These are phyloP conservation scores for Fusarium torulosum DNA, from an alignment of 2,329 filamentous ascomycete species.

Conservation along the genomic window DNA sequence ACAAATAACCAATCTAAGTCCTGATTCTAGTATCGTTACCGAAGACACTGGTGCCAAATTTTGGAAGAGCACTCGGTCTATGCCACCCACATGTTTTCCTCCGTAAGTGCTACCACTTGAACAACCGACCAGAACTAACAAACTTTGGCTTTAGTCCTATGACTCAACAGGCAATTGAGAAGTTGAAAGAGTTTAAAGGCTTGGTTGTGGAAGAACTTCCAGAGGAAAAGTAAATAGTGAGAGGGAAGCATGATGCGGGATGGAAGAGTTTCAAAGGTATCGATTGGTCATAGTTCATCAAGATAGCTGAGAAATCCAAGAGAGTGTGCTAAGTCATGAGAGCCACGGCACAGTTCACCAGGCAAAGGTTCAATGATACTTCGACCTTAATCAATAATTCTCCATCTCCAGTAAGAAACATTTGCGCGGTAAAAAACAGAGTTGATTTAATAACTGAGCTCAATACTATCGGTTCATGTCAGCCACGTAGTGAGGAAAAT, in stretches of 20 bases:
- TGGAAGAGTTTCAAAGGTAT: not conserved
- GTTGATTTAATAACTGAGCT: no score
- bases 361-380: no score
- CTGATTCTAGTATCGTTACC: not conserved
- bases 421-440: no score
- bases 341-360: no score
- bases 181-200: slow-evolving; percentile 15
- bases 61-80: slow-evolving; percentile 11
- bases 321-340: no score
- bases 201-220: slow-evolving; percentile 2
- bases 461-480: no score
- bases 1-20: accelerated
- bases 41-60: slow-evolving; percentile 10
- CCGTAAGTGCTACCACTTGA: not conserved
- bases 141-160: not conserved
- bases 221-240: not conserved
- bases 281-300: no score
- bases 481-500: no score
- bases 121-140: accelerated
- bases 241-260: not conserved
- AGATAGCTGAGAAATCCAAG: no score
- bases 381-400: no score
- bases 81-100: slow-evolving; percentile 21
- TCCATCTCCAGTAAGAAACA: no score
- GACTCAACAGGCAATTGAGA: slow-evolving; percentile 20